Conservation (phyloP, 352 stramenopile species). For the Thalassiosira exigua region DNA sequence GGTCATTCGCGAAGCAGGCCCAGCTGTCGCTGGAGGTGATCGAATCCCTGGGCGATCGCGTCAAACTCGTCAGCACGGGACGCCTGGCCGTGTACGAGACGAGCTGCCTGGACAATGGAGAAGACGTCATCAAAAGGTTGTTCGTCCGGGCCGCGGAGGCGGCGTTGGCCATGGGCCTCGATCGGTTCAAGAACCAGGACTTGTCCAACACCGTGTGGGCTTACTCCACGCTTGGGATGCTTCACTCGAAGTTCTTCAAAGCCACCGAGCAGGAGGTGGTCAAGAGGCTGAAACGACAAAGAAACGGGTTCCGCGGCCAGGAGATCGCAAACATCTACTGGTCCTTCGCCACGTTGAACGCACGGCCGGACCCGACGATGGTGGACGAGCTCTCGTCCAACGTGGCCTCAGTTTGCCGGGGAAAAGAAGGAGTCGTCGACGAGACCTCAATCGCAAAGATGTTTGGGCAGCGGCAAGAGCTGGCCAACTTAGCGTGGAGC, state of each 20-base stretch:
- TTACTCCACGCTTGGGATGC: slow-evolving; percentile 71
- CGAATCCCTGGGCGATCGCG: slow-evolving; percentile 42
- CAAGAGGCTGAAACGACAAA: too few species aligned
- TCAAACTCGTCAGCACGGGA: slow-evolving; percentile 48
- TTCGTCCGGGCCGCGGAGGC: slow-evolving; percentile 61
- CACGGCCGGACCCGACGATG: too few species aligned
- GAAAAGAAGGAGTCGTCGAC: too few species aligned
- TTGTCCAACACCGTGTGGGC: slow-evolving; percentile 68
- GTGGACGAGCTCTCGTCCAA: too few species aligned
- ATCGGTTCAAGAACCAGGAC: slow-evolving; percentile 67
- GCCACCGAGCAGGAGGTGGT: too few species aligned
- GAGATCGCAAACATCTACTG: too few species aligned
- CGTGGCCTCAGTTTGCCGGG: too few species aligned
- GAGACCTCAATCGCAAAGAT: slow-evolving; percentile 55
- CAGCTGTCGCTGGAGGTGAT: slow-evolving; percentile 65
- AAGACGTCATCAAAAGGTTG: slow-evolving; percentile 65
- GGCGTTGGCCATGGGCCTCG: too few species aligned
- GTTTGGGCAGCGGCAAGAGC: slow-evolving; percentile 68
- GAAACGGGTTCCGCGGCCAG: too few species aligned
- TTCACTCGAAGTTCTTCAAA: slow-evolving; percentile 67
- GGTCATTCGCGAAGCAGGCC: slow-evolving; percentile 77
- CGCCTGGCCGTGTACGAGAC: slow-evolving; percentile 71
- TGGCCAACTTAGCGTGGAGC: slow-evolving; percentile 75
- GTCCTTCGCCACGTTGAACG: too few species aligned
- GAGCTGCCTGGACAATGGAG: slow-evolving; percentile 75